These are phyloP conservation scores for Filosporella fistucella DNA, from an alignment of 495 filamentous ascomycete species.

Conservation along the genomic window DNA sequence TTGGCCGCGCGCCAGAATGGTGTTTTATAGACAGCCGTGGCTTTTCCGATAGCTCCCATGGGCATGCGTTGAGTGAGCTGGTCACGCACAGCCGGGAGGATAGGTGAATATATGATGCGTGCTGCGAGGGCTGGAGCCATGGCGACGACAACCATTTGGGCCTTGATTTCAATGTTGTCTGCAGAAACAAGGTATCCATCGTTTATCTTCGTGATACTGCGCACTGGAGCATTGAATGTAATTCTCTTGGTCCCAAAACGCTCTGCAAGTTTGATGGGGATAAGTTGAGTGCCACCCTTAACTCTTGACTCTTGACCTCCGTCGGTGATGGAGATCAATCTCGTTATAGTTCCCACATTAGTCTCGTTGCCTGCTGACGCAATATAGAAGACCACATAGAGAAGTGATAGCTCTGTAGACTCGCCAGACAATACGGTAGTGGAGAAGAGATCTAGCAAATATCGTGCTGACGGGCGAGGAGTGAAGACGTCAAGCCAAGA, in stretches of 20 bases:
- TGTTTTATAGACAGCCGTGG: slow-evolving; percentile 28
- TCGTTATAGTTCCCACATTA: background rate
- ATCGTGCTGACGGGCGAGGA: background rate
- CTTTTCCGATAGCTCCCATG: slow-evolving; percentile 23
- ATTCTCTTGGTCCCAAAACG: background rate
- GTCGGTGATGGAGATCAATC: background rate
- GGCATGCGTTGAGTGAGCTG: slow-evolving; percentile 3
- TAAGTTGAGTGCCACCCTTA: slow-evolving; percentile 2
- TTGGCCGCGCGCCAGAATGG: slow-evolving; percentile 37
- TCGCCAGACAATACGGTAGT: slow-evolving; percentile 3
- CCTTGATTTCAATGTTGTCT: background rate
- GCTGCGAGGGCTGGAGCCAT: slow-evolving; percentile 4
- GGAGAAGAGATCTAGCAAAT: background rate
- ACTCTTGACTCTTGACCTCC: background rate
- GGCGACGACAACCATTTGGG: slow-evolving; percentile 1
- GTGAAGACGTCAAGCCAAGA: background rate
- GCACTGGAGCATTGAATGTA: slow-evolving; percentile 1
- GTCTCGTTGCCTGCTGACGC: slow-evolving; percentile 3
- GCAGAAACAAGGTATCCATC: background rate
- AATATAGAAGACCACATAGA: slow-evolving; percentile 4
- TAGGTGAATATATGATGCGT: slow-evolving; percentile 1
- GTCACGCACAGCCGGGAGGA: slow-evolving; percentile 1
- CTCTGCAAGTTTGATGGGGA: slow-evolving; percentile 6
- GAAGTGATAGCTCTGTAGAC: background rate
- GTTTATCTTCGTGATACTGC: background rate